Conservation (phyloP, 2,329 filamentous ascomycete species). For the Alternaria brassicicola region DNA sequence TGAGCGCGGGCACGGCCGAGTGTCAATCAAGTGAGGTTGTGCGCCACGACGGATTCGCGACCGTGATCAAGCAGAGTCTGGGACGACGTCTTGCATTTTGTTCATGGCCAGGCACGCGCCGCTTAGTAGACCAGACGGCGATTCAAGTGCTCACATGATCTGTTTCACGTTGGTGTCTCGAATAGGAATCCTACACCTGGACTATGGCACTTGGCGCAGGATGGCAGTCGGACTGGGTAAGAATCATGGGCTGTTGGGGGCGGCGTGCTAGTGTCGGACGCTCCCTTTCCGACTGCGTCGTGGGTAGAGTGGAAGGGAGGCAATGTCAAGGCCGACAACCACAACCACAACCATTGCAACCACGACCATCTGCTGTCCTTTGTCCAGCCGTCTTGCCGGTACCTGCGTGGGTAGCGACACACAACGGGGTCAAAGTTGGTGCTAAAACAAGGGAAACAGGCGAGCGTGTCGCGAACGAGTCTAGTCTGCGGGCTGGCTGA, state of each 20-base stretch:
- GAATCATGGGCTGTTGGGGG: not conserved
- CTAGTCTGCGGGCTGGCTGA: constrained; percentile 18
- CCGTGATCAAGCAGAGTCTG: not conserved
- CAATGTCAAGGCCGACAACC: not conserved
- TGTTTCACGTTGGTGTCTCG: constrained; percentile 10
- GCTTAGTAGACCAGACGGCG: not conserved
- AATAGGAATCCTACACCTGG: not conserved
- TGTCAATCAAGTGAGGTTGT: not conserved
- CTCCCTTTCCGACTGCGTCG: constrained; percentile 1
- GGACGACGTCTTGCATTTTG: not conserved
- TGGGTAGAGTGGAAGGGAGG: not conserved
- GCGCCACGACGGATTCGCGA: not conserved
- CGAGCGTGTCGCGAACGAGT: constrained; percentile 21
- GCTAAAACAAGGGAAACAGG: constrained; percentile 26
- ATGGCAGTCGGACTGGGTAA: not conserved
- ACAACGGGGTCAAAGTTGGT: not conserved
- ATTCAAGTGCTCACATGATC: not conserved
- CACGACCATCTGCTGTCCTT: not conserved
- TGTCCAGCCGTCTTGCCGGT: constrained; percentile 1
- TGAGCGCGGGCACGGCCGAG: not conserved
- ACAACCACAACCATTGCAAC: not conserved
- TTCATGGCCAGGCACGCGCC: not conserved
- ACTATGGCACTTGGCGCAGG: not conserved
- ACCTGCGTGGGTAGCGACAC: constrained; percentile 3
- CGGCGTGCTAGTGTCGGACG: not conserved